Evolutionary conservation across 768 basidiomycete genomes (phyloP), one percentile per base, ranked within the genome.

Genomic region (Lactarius quietus): DNA sequence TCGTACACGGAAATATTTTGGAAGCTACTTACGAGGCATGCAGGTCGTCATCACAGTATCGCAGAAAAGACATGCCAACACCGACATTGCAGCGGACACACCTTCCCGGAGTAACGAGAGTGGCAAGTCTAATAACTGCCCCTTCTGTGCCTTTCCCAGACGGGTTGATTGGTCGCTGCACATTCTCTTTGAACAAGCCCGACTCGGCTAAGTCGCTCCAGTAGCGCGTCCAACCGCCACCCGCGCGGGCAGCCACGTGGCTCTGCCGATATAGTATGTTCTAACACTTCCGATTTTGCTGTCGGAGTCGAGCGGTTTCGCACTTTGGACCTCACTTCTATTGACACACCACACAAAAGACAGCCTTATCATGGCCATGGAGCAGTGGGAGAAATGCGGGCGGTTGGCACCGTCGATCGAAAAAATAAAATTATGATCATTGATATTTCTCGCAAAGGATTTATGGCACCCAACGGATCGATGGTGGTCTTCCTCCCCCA

Each of bases 1-100:
- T 54, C 36, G 80, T 81, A 78, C 82, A 36, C 17, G 59, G 57
- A 61, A 35, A 31, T 6, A 57, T n/a, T n/a, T 52, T 14, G 51
- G 39, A 17, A 59, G 29, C 18, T 18, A 41, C 38, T 38, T 3
- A 38, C 52, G 35, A n/a, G 31, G 15, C 23, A 28, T 23, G 18
- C 8, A 33, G 18, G 14, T n/a, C 10, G 17, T n/a, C 18, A 33
- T 23, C 35, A 53, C 33, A 28, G 41, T n/a, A 29, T 57, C 6
- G 45, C 56, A 8, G 48, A 26, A 6, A 36, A 43, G 18, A 41
- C 29, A 48, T 35, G 54, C 43, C 43, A 15, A 36, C 18, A n/a
- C 20, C 33, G 12, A 62, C 33, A 63, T 31, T 51, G 45, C 63
- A 57, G 53, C 29, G 53, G 41, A 38, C 39, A 57, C 14, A 59